These are phyloP conservation scores for Didymella exigua DNA, from an alignment of 2,329 filamentous ascomycete genomes.

Conservation along the genomic window DNA sequence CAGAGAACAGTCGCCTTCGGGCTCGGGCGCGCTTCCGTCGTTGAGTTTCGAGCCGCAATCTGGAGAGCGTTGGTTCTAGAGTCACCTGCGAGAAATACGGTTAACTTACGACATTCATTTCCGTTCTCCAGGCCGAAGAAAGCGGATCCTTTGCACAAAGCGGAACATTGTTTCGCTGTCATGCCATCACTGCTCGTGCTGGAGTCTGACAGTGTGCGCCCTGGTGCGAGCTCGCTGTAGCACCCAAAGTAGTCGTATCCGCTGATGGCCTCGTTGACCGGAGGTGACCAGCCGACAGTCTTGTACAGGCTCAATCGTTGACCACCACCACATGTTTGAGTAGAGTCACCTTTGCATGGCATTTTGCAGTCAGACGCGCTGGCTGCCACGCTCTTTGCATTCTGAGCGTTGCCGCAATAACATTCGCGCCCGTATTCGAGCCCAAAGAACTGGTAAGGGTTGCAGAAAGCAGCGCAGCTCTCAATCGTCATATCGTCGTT, in stretches of 20 bases:
- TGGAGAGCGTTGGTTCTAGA: not conserved
- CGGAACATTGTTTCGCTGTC: constrained; percentile 45
- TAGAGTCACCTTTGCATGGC: constrained; percentile 26
- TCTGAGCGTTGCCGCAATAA: constrained; percentile 28
- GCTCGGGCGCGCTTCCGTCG: constrained; percentile 15
- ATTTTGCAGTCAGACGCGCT: constrained; percentile 30
- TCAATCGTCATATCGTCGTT: constrained; percentile 28
- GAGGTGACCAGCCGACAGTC: constrained; percentile 42
- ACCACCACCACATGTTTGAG: constrained; percentile 26
- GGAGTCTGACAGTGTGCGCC: constrained; percentile 40
- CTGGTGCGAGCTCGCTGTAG: constrained; percentile 45
- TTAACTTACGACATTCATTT: constrained; percentile 24
- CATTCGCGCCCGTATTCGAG: constrained; percentile 29
- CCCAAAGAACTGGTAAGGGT: constrained; percentile 30
- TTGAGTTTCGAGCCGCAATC: constrained; percentile 31
- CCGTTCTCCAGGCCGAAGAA: constrained; percentile 49
- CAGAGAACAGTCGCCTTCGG: constrained; percentile 25
- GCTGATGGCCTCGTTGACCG: constrained; percentile 25
- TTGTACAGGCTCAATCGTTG: constrained; percentile 42
- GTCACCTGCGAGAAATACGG: not conserved
- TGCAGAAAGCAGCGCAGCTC: constrained; percentile 29
- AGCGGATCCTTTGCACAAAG: constrained; percentile 31
- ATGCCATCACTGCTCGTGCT: constrained; percentile 40
- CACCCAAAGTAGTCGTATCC: constrained; percentile 47
- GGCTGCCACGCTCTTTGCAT: constrained; percentile 17